Evolutionary conservation across 2,329 filamentous ascomycete genomes (phyloP), one percentile per base, ranked within the genome.

Genomic region (Hymenoscyphus fructigenus): DNA sequence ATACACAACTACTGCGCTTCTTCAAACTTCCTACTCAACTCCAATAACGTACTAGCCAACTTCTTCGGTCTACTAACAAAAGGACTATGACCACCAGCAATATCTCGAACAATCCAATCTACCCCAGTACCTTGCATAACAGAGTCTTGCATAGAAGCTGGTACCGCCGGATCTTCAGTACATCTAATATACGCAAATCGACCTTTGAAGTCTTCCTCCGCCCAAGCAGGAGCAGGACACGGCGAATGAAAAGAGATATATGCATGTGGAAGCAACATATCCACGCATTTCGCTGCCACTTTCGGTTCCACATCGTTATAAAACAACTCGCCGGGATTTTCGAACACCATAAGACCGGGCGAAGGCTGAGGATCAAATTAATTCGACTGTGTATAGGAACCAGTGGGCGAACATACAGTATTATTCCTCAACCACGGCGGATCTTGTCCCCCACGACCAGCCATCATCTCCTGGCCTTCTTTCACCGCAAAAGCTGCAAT

Each of bases 401-500:
- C 2, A 17, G 23, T 17, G 23, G 20, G 23, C 2, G 29, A 15
- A 29, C 20, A 10, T 56, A 56, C 28, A 28, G n/a, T 56, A 17
- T 26, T 26, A 56, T 26, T 56, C 14, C 28, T 14, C n/a, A 56
- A 5, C 28, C 14, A 56, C 50, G 28, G 29, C 20, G 17, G 57
- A 15, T 34, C 29, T 17, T 20, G 4, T 15, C 20, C 20, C 29
- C 34, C 29, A 14, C 20, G 17, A 20, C 20, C 29, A 15, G 14
- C 7, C 15, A 41, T 23, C 32, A 38, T 15, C 14, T 23, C 34
- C 29, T 41, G 20, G 14, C 57, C 57, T 3, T 36, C 57, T 10
- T 59, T 38, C 50, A 56, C 20, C 15, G 29, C 17, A 5, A 56
- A 44, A 12, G 65, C 57, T 23, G 56, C 61, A 50, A 67, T 20